Conservation (phyloP, 495 filamentous ascomycete species). For the Penicillium riverlandense region DNA sequence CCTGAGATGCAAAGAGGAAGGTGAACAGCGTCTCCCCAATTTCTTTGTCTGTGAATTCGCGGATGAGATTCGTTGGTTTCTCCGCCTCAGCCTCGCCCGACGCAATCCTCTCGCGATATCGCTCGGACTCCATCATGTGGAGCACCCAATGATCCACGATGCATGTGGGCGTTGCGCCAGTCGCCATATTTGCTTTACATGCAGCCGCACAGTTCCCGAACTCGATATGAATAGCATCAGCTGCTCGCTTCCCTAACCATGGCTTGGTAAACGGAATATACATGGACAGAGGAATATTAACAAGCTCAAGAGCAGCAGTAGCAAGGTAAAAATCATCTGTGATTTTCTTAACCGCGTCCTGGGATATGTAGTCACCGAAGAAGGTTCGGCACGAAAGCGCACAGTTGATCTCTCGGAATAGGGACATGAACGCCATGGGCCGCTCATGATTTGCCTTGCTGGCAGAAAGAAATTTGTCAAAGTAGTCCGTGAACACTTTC, state of each 20-base stretch:
- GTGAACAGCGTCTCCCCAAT: slow-evolving; percentile 90
- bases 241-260: slow-evolving; percentile 85
- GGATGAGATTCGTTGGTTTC: slow-evolving; percentile 71
- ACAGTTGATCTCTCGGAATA: slow-evolving; percentile 88
- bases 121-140: slow-evolving; percentile 71
- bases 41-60: slow-evolving; percentile 80
- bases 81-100: slow-evolving; percentile 57
- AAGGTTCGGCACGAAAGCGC: slow-evolving; percentile 71
- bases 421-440: slow-evolving; percentile 70
- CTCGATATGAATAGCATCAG: slow-evolving; percentile 76
- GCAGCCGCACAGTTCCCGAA: slow-evolving; percentile 83
- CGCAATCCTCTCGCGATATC: slow-evolving; percentile 57
- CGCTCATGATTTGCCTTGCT: slow-evolving; percentile 54
- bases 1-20: slow-evolving; percentile 93
- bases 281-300: slow-evolving; percentile 78
- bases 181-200: slow-evolving; percentile 78
- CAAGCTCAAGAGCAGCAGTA: slow-evolving; percentile 86
- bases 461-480: slow-evolving; percentile 61
- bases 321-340: slow-evolving; percentile 91
- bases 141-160: slow-evolving; percentile 88
- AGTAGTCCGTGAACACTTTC: slow-evolving; percentile 74
- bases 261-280: slow-evolving; percentile 91
- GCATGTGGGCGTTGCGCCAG: slow-evolving; percentile 70
- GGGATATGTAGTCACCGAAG: slow-evolving; percentile 35
- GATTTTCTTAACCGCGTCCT: slow-evolving; percentile 74